A percentile compares a stretch with the other conserved stretches of the same genome.
Evolutionary conservation across 768 basidiomycete genomes (phyloP).

Genomic region (Gloeophyllum trabeum): DNA sequence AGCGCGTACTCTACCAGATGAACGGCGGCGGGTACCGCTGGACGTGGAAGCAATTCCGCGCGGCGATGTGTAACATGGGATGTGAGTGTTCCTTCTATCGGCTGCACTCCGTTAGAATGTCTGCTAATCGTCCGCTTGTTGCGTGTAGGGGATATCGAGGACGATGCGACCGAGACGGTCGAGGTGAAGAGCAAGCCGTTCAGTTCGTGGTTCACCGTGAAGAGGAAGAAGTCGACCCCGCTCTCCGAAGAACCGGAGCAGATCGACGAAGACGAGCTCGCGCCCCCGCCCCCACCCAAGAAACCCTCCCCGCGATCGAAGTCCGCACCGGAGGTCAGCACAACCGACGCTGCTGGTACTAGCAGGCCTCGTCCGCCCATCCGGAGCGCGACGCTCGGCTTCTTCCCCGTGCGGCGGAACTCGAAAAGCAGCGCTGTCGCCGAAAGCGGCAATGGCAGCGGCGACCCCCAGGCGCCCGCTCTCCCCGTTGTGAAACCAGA

Average conservation of each 20-base stretch:
- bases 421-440: too few relatives aligned
- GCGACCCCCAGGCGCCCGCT: too few relatives aligned
- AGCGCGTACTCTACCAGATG: slow-evolving; percentile 61
- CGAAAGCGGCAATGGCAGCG: too few relatives aligned
- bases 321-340: too few relatives aligned
- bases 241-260: too few relatives aligned
- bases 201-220: slow-evolving; percentile 39
- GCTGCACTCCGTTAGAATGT: background rate
- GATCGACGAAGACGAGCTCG: too few relatives aligned
- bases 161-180: slow-evolving; percentile 45
- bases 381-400: too few relatives aligned
- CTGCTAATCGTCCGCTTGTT: background rate
- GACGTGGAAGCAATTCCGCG: slow-evolving; percentile 76
- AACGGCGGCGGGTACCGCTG: slow-evolving; percentile 71
- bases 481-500: background rate
- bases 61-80: slow-evolving; percentile 74
- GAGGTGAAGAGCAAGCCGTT: slow-evolving; percentile 39
- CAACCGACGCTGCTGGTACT: too few relatives aligned
- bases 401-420: too few relatives aligned
- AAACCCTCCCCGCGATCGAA: background rate
- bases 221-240: slow-evolving; percentile 16
- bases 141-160: slow-evolving; percentile 55
- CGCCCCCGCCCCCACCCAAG: too few relatives aligned
- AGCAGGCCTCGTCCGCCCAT: too few relatives aligned
- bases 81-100: slow-evolving; percentile 52